Conservation (phyloP, 495 filamentous ascomycete species). For the Podospora anserina region DNA sequence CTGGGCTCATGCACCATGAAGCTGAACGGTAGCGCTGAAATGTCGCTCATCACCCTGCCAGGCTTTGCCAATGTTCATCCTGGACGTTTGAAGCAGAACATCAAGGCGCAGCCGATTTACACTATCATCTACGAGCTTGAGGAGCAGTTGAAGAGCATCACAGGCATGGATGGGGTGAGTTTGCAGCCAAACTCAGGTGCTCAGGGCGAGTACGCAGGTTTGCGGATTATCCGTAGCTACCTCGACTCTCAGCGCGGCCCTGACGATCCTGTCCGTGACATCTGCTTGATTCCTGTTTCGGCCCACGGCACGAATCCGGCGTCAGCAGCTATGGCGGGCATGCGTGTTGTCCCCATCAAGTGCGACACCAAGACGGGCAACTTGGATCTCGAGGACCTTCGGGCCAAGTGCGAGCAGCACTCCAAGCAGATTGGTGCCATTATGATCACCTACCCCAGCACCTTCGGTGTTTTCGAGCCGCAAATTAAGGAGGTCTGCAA, state of each 20-base stretch:
- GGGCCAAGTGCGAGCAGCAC: constrained; percentile 84
- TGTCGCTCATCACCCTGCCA: constrained; percentile 75
- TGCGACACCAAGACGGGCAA: constrained; percentile 87
- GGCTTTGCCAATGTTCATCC: constrained; percentile 88
- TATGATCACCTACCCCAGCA: constrained; percentile 98
- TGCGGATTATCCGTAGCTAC: constrained; percentile 89
- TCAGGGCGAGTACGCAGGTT: constrained; percentile 92
- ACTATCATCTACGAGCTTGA: constrained; percentile 69
- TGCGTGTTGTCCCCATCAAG: constrained; percentile 93
- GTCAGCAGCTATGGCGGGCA: constrained; percentile 94
- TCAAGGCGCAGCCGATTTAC: constrained; percentile 59
- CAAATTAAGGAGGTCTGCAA: constrained; percentile 81
- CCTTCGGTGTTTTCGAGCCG: constrained; percentile 95
- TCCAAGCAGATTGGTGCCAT: constrained; percentile 84
- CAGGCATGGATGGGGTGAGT: constrained; percentile 85
- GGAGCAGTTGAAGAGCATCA: constrained; percentile 76
- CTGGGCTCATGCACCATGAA: constrained; percentile 99
- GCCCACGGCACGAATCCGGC: constrained; percentile 98
- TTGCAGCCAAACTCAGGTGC: constrained; percentile 96
- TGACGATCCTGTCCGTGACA: constrained; percentile 72
- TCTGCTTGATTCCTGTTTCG: constrained; percentile 94
- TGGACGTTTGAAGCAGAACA: constrained; percentile 56
- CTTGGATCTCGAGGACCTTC: constrained; percentile 81
- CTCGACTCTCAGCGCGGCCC: constrained; percentile 60
- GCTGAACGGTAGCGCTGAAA: constrained; percentile 93